phyloP scores from a whole-genome alignment of 2,329 filamentous ascomycete genomes.

The Diaporthe sp. region DNA sequence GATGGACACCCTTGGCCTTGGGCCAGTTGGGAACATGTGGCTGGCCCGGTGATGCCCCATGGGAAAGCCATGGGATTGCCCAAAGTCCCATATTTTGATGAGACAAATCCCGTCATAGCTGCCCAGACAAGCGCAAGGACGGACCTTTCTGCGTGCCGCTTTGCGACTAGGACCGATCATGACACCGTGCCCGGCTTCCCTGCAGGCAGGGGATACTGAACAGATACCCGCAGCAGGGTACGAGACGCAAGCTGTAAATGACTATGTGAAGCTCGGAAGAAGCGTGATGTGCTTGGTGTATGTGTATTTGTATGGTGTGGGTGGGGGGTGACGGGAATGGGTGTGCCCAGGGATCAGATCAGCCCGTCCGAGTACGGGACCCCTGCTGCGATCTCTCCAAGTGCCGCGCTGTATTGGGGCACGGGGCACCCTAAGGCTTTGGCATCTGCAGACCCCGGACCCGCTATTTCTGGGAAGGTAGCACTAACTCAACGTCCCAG shows the following conservation, averaged over 20 bases:
- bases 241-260: conserved; percentile 10
- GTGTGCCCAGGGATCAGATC: conserved; percentile 22
- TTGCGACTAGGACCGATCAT: conserved; percentile 19
- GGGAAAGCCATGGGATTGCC: conserved; percentile 30
- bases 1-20: background rate
- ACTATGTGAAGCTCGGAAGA: conserved; percentile 14
- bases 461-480: conserved; percentile 33
- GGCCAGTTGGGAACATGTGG: conserved; percentile 14
- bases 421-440: conserved; percentile 40
- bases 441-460: conserved; percentile 36
- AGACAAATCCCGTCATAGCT: conserved; percentile 30
- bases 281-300: conserved; percentile 21
- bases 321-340: conserved; percentile 17
- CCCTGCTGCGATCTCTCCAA: conserved; percentile 26
- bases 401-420: conserved; percentile 31
- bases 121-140: conserved; percentile 20
- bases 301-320: background rate
- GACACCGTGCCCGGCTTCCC: conserved; percentile 10
- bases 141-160: background rate
- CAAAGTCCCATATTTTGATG: conserved; percentile 31
- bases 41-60: conserved; percentile 24
- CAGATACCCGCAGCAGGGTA: conserved; percentile 11
- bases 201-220: background rate
- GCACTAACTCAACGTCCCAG: conserved; percentile 23
- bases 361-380: conserved; percentile 3